phyloP scores from a whole-genome alignment of 2,329 filamentous ascomycete genomes.

The Botrytis deweyae region DNA sequence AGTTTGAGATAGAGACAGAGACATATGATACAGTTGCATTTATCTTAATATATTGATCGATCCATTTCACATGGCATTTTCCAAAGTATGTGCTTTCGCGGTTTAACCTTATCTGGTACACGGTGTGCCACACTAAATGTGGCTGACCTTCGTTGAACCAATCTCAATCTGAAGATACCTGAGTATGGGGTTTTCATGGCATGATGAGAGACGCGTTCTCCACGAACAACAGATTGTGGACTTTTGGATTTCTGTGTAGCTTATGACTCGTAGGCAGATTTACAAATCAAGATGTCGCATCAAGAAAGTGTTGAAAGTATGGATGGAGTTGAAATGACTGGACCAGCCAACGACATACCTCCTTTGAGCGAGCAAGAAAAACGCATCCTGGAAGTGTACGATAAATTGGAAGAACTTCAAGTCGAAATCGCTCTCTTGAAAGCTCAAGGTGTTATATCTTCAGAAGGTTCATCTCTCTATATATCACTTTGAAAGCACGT shows the following conservation, averaged over 20 bases:
- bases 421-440: conserved; percentile 68
- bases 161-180: conserved; percentile 1
- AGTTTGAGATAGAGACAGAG: neutral
- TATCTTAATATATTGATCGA: neutral
- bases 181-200: neutral
- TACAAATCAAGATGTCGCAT: conserved; percentile 7
- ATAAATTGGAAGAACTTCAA: conserved; percentile 68
- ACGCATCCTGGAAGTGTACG: conserved; percentile 66
- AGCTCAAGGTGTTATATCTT: conserved; percentile 40
- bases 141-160: conserved; percentile 7
- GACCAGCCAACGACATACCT: conserved; percentile 37
- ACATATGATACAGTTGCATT: neutral
- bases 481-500: neutral
- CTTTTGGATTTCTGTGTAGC: neutral
- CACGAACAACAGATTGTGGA: neutral
- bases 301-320: conserved; percentile 26
- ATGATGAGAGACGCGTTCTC: neutral
- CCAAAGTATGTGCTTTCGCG: neutral
- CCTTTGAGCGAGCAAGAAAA: conserved; percentile 66
- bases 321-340: conserved; percentile 34
- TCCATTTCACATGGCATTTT: neutral
- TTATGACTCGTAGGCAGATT: neutral
- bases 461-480: conserved; percentile 30
- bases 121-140: conserved; percentile 17
- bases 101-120: conserved; percentile 1